phyloP scores from a whole-genome alignment of 352 stramenopile genomes.

The Aphanomyces stellatus region DNA sequence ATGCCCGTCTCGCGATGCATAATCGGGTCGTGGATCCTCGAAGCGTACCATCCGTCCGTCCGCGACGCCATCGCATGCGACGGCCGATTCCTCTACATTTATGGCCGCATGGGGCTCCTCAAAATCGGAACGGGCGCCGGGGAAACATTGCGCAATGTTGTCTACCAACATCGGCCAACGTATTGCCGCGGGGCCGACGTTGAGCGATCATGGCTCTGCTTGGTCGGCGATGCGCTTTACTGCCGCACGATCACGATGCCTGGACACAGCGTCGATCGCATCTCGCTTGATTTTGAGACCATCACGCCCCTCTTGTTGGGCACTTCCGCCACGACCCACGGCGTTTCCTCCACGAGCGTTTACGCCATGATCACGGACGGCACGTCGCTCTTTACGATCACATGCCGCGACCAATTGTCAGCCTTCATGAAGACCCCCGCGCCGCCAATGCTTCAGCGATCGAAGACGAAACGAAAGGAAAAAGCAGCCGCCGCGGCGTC shows the following conservation, averaged over 20 bases:
- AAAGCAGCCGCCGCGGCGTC: conserved; percentile 25
- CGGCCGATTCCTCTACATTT: conserved; percentile 61
- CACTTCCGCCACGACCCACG: conserved; percentile 28
- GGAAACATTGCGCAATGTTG: conserved; percentile 52
- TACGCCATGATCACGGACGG: conserved; percentile 69
- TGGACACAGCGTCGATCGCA: conserved; percentile 52
- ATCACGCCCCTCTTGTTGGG: conserved; percentile 56
- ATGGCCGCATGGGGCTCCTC: conserved; percentile 44
- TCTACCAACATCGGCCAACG: conserved; percentile 52
- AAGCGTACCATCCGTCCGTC: conserved; percentile 44
- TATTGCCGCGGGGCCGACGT: conserved; percentile 51
- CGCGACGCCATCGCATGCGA: conserved; percentile 67
- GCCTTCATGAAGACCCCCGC: not conserved
- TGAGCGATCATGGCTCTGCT: conserved; percentile 70
- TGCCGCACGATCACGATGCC: conserved; percentile 69
- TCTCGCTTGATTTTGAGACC: conserved; percentile 30
- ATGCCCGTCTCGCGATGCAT: conserved; percentile 49
- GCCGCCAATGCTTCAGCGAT: conserved; percentile 32
- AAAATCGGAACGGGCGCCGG: conserved; percentile 65
- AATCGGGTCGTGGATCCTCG: conserved; percentile 57
- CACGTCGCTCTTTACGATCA: conserved; percentile 47
- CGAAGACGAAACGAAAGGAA: conserved; percentile 30
- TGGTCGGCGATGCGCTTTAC: conserved; percentile 49
- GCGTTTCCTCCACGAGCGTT: conserved; percentile 45
- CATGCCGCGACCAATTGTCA: conserved; percentile 38